Conservation (phyloP, 1,284 basidiomycete species). For the Coniferiporia weirii region DNA sequence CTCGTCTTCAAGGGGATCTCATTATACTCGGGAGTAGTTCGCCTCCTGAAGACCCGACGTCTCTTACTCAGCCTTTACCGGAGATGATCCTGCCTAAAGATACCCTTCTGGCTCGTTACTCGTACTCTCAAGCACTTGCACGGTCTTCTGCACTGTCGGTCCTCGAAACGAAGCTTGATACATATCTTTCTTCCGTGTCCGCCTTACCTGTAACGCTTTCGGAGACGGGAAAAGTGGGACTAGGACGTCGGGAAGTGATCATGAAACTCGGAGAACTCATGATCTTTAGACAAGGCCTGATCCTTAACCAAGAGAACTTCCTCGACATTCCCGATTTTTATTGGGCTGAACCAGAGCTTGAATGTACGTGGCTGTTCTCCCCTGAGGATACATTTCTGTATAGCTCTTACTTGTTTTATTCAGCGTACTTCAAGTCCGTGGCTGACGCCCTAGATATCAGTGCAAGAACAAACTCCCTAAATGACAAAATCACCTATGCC, state of each 20-base stretch:
- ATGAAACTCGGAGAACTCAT: slow-evolving; percentile 85
- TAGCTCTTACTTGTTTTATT: background rate
- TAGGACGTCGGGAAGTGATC: slow-evolving; percentile 74
- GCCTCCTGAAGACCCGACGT: slow-evolving; percentile 39
- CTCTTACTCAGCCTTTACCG: slow-evolving; percentile 41
- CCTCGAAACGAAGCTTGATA: slow-evolving; percentile 76
- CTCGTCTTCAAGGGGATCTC: slow-evolving; percentile 81
- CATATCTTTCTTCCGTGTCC: slow-evolving; percentile 77
- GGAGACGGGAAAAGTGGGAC: slow-evolving; percentile 74
- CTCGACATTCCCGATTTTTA: slow-evolving; percentile 88
- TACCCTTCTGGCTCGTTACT: slow-evolving; percentile 79
- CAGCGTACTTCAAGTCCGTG: slow-evolving; percentile 80
- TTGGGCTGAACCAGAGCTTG: slow-evolving; percentile 86
- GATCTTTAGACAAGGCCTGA: slow-evolving; percentile 83
- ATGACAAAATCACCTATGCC: slow-evolving; percentile 91
- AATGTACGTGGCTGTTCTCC: slow-evolving; percentile 43
- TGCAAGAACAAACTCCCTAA: slow-evolving; percentile 71
- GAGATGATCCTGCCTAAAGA: slow-evolving; percentile 44
- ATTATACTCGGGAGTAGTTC: slow-evolving; percentile 79
- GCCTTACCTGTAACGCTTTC: slow-evolving; percentile 70
- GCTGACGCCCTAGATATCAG: slow-evolving; percentile 80
- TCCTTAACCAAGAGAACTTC: slow-evolving; percentile 83
- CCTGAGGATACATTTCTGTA: background rate
- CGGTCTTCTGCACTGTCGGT: slow-evolving; percentile 81
- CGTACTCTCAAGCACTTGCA: slow-evolving; percentile 84